Evolutionary conservation across 2,329 filamentous ascomycete species (phyloP).

Genomic region (Exophiala oligosperma): DNA sequence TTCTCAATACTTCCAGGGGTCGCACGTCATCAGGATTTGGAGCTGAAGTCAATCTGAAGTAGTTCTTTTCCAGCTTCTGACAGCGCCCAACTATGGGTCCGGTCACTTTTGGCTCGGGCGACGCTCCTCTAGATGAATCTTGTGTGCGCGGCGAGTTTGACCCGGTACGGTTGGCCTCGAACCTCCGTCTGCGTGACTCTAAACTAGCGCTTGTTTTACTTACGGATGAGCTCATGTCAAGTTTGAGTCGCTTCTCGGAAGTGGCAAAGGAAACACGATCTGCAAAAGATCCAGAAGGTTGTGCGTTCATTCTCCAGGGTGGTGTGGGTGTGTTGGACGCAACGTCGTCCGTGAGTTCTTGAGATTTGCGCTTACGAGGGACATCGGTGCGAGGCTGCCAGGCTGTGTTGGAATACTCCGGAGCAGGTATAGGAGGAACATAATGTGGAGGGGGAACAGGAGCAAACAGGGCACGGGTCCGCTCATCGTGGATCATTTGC

Average conservation of each 20-base stretch:
- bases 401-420: constrained; percentile 14
- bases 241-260: constrained; percentile 50
- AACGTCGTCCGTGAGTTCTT: constrained; percentile 58
- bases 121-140: constrained; percentile 45
- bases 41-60: constrained; percentile 87
- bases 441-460: constrained; percentile 25
- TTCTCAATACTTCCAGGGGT: constrained; percentile 73
- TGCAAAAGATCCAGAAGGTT: constrained; percentile 56
- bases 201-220: constrained; percentile 90
- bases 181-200: constrained; percentile 87
- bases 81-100: constrained; percentile 84
- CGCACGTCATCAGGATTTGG: constrained; percentile 88
- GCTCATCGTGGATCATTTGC: constrained; percentile 73
- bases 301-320: constrained; percentile 75
- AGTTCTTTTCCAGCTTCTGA: constrained; percentile 84
- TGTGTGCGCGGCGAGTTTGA: constrained; percentile 40
- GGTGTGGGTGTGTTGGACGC: constrained; percentile 52
- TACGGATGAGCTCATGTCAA: constrained; percentile 54
- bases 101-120: constrained; percentile 45
- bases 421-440: constrained; percentile 23
- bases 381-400: constrained; percentile 30
- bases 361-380: constrained; percentile 81
- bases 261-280: constrained; percentile 69
- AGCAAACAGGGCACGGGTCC: constrained; percentile 38
- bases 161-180: constrained; percentile 59